phyloP scores from a whole-genome alignment of 1,139 yeast genomes.

The Geotrichum siamense region DNA sequence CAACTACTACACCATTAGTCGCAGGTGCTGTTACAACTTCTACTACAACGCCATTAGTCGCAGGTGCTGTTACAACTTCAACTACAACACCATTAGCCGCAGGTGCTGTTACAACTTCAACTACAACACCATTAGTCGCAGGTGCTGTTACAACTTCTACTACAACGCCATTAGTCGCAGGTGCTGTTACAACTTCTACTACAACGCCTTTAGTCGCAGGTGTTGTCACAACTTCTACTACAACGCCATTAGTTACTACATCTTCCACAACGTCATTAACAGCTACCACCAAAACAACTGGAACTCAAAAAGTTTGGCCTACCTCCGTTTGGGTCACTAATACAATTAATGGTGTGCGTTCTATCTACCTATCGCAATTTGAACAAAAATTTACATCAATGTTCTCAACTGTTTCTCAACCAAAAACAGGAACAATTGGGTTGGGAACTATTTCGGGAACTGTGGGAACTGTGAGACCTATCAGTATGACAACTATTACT shows the following conservation, averaged over 20 bases:
- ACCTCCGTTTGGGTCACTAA: slow-evolving; percentile 27
- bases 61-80: too few relatives aligned
- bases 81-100: too few relatives aligned
- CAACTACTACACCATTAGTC: too few relatives aligned
- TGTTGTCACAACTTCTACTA: background rate
- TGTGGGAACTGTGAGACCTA: slow-evolving; percentile 43
- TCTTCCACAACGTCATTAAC: background rate
- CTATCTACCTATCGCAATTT: slow-evolving; percentile 31
- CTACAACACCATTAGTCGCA: too few relatives aligned
- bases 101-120: too few relatives aligned
- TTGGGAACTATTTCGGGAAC: slow-evolving; percentile 50
- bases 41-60: too few relatives aligned
- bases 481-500: slow-evolving; percentile 20
- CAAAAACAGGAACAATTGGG: slow-evolving; percentile 50
- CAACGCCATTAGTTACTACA: background rate
- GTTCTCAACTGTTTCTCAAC: slow-evolving; percentile 38
- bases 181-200: background rate
- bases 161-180: too few relatives aligned
- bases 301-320: slow-evolving; percentile 9
- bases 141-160: too few relatives aligned
- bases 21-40: too few relatives aligned
- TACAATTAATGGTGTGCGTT: slow-evolving; percentile 18
- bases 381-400: slow-evolving; percentile 43
- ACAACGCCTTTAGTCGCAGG: background rate
- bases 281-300: background rate